Conservation (phyloP, 257 asterid genomes). For the Rehmannia glutinosa region DNA sequence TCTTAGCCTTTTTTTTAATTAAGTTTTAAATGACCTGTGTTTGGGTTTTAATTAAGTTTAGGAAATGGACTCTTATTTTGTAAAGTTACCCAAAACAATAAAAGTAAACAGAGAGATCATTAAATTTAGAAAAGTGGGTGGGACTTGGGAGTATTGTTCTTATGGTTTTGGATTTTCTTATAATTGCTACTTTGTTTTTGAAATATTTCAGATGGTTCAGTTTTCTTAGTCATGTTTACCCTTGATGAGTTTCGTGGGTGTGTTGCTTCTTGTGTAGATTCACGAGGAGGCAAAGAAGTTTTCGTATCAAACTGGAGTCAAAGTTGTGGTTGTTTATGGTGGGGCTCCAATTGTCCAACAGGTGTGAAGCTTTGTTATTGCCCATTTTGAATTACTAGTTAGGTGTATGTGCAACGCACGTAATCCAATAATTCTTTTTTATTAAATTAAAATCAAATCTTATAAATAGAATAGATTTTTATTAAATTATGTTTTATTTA, state of each 20-base stretch:
- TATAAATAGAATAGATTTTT: no score
- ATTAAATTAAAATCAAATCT: no score
- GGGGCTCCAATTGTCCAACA: slow-evolving; percentile 60
- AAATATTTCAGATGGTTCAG: no score
- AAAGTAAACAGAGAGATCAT: no score
- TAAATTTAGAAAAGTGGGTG: not conserved
- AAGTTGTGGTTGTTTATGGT: slow-evolving; percentile 63
- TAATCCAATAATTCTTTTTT: no score
- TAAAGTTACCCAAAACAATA: not conserved
- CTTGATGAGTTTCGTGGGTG: not conserved
- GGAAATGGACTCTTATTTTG: not conserved
- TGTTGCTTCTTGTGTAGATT: slow-evolving; percentile 34
- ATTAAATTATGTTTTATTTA: no score
- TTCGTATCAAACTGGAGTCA: slow-evolving; percentile 54
- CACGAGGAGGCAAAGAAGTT: slow-evolving; percentile 67
- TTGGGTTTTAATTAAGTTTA: not conserved
- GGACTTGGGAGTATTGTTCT: not conserved
- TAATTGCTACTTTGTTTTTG: not conserved
- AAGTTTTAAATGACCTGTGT: not conserved
- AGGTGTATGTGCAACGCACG: no score
- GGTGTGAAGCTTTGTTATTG: slow-evolving; percentile 20
- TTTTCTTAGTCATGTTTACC: not conserved
- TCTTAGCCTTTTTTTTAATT: not conserved
- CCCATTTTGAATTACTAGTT: no score
- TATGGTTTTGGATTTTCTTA: not conserved